phyloP scores from a whole-genome alignment of 768 basidiomycete species.

The Trametes coccinea region DNA sequence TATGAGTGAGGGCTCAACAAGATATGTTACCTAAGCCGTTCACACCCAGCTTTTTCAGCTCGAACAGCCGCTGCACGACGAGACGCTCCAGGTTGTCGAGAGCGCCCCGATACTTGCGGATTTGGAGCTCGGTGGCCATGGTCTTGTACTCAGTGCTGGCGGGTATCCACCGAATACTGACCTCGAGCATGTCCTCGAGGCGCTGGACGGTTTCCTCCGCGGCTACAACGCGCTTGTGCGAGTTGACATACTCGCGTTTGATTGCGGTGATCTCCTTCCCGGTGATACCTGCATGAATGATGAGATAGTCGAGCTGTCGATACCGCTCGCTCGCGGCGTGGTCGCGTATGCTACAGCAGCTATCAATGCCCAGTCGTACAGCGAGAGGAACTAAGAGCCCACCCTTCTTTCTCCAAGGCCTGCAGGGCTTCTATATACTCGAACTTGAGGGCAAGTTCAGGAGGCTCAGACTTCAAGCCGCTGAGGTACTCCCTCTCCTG shows the following conservation, averaged over 20 bases:
- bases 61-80: constrained; percentile 34
- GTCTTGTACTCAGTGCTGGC: constrained; percentile 14
- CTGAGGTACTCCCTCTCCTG: constrained; percentile 20
- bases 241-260: not conserved
- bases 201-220: not conserved
- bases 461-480: constrained; percentile 14
- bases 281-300: too few relatives aligned
- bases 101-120: constrained; percentile 24
- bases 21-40: constrained; percentile 24
- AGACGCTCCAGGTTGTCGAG: constrained; percentile 34
- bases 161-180: constrained; percentile 22
- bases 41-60: constrained; percentile 32
- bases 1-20: too few relatives aligned
- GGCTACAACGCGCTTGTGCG: too few relatives aligned
- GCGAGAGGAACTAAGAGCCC: not conserved
- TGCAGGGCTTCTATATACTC: constrained; percentile 21
- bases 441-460: constrained; percentile 2
- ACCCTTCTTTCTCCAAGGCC: too few relatives aligned
- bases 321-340: too few relatives aligned
- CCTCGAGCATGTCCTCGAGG: constrained; percentile 18
- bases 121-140: not conserved
- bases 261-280: not conserved
- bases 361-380: too few relatives aligned
- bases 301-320: too few relatives aligned
- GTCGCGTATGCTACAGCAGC: too few relatives aligned